Percentiles rank a stretch among this genome's conserved stretches.
These are phyloP conservation scores for Auricularia cornea DNA, from an alignment of 768 basidiomycete genomes.

Conservation along the genomic window DNA sequence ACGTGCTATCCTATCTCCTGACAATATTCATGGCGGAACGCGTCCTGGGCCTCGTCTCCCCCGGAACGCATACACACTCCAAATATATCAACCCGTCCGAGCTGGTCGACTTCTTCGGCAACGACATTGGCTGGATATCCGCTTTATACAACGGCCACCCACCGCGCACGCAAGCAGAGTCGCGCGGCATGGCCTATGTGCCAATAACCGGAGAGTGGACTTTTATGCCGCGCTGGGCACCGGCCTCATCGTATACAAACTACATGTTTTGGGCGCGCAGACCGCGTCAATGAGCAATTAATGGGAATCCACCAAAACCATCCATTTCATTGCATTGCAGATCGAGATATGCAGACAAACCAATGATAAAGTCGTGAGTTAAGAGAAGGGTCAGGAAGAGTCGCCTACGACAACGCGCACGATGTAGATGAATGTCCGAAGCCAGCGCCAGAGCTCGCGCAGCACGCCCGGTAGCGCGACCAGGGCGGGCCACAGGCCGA, in stretches of 20 bases:
- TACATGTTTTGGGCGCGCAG: conserved; percentile 87
- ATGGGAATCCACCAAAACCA: background rate
- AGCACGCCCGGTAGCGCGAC: background rate
- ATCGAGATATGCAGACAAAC: background rate
- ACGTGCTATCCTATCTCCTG: conserved; percentile 59
- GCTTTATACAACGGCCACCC: conserved; percentile 41
- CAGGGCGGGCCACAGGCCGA: background rate
- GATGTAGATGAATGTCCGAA: background rate
- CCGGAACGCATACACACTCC: conserved; percentile 84
- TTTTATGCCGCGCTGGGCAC: conserved; percentile 46
- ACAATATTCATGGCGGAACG: conserved; percentile 78
- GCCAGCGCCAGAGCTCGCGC: background rate
- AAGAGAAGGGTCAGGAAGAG: background rate
- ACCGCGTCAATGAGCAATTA: conserved; percentile 27
- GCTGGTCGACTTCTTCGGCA: conserved; percentile 72
- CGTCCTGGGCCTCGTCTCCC: conserved; percentile 66
- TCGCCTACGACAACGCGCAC: background rate
- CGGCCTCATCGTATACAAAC: conserved; percentile 49
- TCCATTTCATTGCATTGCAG: background rate
- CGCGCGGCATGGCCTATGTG: conserved; percentile 70
- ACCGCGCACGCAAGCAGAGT: conserved; percentile 61
- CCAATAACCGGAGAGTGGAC: conserved; percentile 64
- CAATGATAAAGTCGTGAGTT: background rate
- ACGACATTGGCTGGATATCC: conserved; percentile 53
- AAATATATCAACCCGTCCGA: conserved; percentile 88